Base-by-base conservation (phyloP, 2,329 filamentous ascomycete genomes). In the Fusarium continuum region DNA sequence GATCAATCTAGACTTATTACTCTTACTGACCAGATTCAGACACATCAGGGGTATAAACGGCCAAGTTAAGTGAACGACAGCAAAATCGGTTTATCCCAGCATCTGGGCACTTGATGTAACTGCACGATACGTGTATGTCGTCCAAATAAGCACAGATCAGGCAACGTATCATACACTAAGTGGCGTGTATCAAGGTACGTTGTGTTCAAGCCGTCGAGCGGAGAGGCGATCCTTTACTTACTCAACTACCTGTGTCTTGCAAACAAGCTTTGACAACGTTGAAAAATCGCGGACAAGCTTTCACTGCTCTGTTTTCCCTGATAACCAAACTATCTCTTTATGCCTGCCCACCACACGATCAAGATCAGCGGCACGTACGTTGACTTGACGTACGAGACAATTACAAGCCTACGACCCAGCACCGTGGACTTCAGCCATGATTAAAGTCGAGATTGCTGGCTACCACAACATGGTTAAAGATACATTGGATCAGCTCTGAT, bases 331-430 rank as follows among this genome's bases (percentile, higher is more conserved):
- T 54, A 39, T 13, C 16, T 35, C 11, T 13, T 23, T n/a, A n/a
- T 16, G 22, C 26, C 29, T 35, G 34, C 19, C 19, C n/a, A 25
- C n/a, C 8, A 20, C 28, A 34, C 11, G 19, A 28, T 34, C 38
- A 13, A 59, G n/a, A 32, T 25, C 19, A 52, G 45, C 25, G 55
- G 36, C 31, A 44, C 25, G 19, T 28, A n/a, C n/a, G n/a, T n/a
- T n/a, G n/a, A n/a, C n/a, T n/a, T n/a, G n/a, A n/a, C n/a, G n/a
- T n/a, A 23, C 26, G 23, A 52, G 20, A 41, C 35, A 50, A 36
- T 41, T 16, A 20, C 8, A 20, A 52, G 8, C 45, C 41, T 40
- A 23, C 41, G 45, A 35, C 61, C 59, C 55, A 50, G 54, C 17
- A 39, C 31, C 46, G 19, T 32, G 22, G 29, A 41, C 38, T 48